Conservation (phyloP, 1,139 yeast species). For the Pichia sp. region DNA sequence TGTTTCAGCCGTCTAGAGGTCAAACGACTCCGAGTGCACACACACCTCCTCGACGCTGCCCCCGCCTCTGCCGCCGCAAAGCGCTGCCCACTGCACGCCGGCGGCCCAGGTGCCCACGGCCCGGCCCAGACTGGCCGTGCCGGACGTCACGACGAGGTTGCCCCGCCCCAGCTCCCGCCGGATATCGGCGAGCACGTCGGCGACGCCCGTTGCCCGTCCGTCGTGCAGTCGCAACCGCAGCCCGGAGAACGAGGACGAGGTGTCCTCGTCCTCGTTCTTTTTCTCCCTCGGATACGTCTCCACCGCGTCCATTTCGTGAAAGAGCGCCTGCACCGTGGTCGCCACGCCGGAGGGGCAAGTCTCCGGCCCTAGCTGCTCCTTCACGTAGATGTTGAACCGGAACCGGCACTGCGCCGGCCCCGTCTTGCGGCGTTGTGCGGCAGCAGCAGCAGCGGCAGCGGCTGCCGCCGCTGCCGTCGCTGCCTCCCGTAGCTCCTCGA, state of each 20-base stretch:
- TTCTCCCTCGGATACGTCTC: neutral
- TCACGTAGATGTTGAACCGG: neutral
- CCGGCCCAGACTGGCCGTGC: neutral
- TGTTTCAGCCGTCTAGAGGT: too few relatives aligned
- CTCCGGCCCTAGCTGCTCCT: too few relatives aligned
- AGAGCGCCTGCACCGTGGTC: neutral
- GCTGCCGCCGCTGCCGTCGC: too few relatives aligned
- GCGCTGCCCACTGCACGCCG: neutral
- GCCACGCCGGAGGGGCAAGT: too few relatives aligned
- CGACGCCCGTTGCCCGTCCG: neutral
- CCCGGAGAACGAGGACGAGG: too few relatives aligned
- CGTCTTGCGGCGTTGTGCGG: too few relatives aligned
- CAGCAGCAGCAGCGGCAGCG: too few relatives aligned
- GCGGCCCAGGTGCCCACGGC: neutral
- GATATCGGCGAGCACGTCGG: neutral
- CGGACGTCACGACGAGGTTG: neutral
- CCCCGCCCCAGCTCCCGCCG: neutral
- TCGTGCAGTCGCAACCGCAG: too few relatives aligned
- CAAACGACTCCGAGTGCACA: neutral
- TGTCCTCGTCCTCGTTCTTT: too few relatives aligned
- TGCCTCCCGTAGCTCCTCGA: conserved; percentile 33
- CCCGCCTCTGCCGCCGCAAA: neutral
- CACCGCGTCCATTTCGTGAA: neutral
- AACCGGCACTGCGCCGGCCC: too few relatives aligned
- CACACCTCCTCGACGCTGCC: neutral